A percentile compares a stretch with the other conserved stretches of the same genome.
phyloP scores from a whole-genome alignment of 2,329 filamentous ascomycete genomes.

The Exophiala calicioides region DNA sequence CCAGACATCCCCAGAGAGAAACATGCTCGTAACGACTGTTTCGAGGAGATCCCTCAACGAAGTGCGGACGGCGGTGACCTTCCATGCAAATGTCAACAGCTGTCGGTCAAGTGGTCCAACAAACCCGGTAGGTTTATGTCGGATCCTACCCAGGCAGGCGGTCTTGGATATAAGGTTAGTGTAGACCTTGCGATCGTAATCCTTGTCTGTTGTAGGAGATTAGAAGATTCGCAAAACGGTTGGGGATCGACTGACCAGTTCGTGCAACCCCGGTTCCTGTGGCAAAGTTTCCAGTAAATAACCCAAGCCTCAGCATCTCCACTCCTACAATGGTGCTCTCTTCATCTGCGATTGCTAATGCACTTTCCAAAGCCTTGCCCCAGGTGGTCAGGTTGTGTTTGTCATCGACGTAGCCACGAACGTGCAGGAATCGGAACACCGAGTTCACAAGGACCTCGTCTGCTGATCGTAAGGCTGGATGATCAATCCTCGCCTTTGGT shows the following conservation, averaged over 20 bases:
- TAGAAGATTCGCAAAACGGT: slow-evolving; percentile 8
- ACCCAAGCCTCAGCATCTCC: slow-evolving; percentile 76
- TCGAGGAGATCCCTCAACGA: slow-evolving; percentile 82
- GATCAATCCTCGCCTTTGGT: slow-evolving; percentile 36
- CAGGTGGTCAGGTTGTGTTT: slow-evolving; percentile 78
- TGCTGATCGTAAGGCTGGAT: slow-evolving; percentile 54
- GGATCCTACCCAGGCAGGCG: slow-evolving; percentile 77
- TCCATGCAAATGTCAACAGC: slow-evolving; percentile 79
- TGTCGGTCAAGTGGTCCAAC: slow-evolving; percentile 92
- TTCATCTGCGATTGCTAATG: slow-evolving; percentile 67
- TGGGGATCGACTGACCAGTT: slow-evolving; percentile 14
- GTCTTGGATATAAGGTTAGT: slow-evolving; percentile 83
- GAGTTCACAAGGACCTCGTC: slow-evolving; percentile 73
- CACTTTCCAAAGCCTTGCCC: slow-evolving; percentile 75
- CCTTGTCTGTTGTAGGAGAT: slow-evolving; percentile 62
- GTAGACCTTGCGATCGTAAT: slow-evolving; percentile 57
- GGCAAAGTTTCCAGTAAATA: slow-evolving; percentile 72
- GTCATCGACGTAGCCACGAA: slow-evolving; percentile 79
- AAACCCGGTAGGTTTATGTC: slow-evolving; percentile 84
- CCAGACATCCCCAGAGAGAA: slow-evolving; percentile 76
- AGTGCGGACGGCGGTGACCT: slow-evolving; percentile 76
- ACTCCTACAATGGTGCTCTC: slow-evolving; percentile 81
- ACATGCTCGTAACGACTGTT: slow-evolving; percentile 74
- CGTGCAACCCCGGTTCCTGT: slow-evolving; percentile 34
- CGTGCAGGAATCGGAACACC: slow-evolving; percentile 84